These are phyloP conservation scores for Gossypium turneri DNA, from an alignment of 345 rosid genomes.

Conservation along the genomic window DNA sequence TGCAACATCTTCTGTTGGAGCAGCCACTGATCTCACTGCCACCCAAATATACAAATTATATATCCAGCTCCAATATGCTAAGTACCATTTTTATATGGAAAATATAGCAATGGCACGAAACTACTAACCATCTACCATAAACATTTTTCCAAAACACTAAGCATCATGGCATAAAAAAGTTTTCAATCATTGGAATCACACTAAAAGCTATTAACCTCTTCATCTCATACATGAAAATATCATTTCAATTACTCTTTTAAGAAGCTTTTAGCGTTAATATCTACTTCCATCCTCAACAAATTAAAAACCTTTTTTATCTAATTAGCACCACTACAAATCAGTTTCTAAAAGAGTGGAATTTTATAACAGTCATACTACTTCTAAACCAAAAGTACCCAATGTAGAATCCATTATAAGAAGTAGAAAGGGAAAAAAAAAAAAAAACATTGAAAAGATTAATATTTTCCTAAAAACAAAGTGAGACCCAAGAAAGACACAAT, in stretches of 20 bases:
- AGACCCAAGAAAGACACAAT: conserved; percentile 11
- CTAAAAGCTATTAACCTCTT: too few relatives aligned
- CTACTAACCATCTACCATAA: not conserved
- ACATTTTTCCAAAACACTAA: not conserved
- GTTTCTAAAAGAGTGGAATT: not conserved
- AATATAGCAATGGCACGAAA: not conserved
- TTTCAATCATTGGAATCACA: not conserved
- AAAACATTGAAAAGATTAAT: not conserved
- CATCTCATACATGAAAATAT: not conserved
- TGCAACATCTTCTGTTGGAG: conserved; percentile 62
- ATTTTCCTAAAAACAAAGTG: not conserved
- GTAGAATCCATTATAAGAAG: not conserved
- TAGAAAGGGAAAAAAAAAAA: not conserved
- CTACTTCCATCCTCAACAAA: not conserved
- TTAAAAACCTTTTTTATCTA: not conserved
- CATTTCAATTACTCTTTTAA: not conserved
- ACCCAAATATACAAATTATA: conserved; percentile 11
- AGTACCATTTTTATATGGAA: not conserved
- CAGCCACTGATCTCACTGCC: conserved; percentile 80
- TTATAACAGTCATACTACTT: not conserved
- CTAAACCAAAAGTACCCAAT: conserved; percentile 5
- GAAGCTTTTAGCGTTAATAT: not conserved
- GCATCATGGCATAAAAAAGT: not conserved
- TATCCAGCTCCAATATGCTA: not conserved
- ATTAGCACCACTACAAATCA: not conserved